These are phyloP conservation scores for Colletotrichum trifolii DNA, from an alignment of 2,329 filamentous ascomycete genomes.

Conservation along the genomic window DNA sequence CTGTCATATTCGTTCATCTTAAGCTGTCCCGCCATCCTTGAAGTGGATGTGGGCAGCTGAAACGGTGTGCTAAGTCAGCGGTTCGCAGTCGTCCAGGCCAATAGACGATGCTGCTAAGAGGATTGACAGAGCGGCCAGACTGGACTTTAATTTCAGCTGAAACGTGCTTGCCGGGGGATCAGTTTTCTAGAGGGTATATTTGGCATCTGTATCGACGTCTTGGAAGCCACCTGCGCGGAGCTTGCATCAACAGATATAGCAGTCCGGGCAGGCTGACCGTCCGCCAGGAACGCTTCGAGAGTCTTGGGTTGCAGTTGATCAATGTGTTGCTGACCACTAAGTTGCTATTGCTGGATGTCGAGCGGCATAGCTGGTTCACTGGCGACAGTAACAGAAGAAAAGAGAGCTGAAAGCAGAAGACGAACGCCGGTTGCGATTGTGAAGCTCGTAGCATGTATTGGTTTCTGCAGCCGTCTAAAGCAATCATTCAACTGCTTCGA, in stretches of 20 bases:
- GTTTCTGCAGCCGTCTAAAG: too few relatives aligned
- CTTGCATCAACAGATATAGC: constrained; percentile 25
- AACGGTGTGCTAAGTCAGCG: constrained; percentile 2
- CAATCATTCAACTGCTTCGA: too few relatives aligned
- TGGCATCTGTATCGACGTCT: background rate
- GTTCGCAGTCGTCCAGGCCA: background rate
- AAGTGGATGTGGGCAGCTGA: constrained; percentile 15
- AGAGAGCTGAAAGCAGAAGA: too few relatives aligned
- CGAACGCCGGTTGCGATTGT: too few relatives aligned
- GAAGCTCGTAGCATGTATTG: too few relatives aligned
- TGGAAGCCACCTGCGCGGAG: background rate
- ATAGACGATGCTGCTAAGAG: background rate
- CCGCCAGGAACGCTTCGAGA: too few relatives aligned
- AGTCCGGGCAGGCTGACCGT: background rate
- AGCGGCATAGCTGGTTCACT: too few relatives aligned
- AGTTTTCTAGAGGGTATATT: background rate
- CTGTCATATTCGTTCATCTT: background rate
- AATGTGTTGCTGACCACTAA: too few relatives aligned
- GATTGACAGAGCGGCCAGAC: background rate
- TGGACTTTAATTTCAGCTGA: constrained; percentile 26
- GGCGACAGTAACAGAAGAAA: too few relatives aligned
- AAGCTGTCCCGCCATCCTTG: background rate
- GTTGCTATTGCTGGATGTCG: too few relatives aligned
- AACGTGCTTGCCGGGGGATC: constrained; percentile 12
- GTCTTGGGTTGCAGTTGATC: too few relatives aligned